Base-by-base conservation (phyloP, 306 rosid genomes). In the Ochetophila trinervis region DNA sequence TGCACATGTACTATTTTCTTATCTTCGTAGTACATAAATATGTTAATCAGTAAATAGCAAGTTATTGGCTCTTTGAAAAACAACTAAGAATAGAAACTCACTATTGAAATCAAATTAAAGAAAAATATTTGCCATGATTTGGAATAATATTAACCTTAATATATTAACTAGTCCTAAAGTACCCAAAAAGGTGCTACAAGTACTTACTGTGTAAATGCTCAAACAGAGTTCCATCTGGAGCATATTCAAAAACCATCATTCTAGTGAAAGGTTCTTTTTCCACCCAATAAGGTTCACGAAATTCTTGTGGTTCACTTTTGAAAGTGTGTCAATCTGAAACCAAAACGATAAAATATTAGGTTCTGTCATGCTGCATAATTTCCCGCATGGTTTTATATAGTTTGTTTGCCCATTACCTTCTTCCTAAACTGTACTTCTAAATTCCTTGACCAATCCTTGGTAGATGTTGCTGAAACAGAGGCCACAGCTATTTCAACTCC, bases 401-500 rank as follows among this genome's bases (percentile, higher is more conserved):
- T 42, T 23, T 51, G 19, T n/a, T 19, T 42, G 74, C 54, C 59
- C 36, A 47, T 8, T 84, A 93, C 99, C 99, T 93, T 93, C 61
- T 84, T 90, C 79, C 91, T 80, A 73, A 86, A 93, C 71, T 86
- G 94, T 50, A 76, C 40, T 79, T 93, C 97, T 72, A 79, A 79
- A 63, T 62, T 74, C 63, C 68, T 80, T 17, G 88, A 71, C 99
- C 99, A 93, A 69, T 82, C 80, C 67, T 77, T 82, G 55, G 78
- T 75, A 17, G 85, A 80, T 45, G 86, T 75, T 59, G 20, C 77
- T 1, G 86, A 30, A 62, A 90, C 78, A 75, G 86, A 77, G 30
- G 88, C 89, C 32, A 93, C 97, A 8, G 97, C 94, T 72, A 93
- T 93, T 83, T 93, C 99, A 0, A 93, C 97, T 61, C 99, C 99